Evolutionary conservation across 208 protist genomes (phyloP), one percentile per base, ranked within the genome.

Genomic region (Leishmania amazonensis): DNA sequence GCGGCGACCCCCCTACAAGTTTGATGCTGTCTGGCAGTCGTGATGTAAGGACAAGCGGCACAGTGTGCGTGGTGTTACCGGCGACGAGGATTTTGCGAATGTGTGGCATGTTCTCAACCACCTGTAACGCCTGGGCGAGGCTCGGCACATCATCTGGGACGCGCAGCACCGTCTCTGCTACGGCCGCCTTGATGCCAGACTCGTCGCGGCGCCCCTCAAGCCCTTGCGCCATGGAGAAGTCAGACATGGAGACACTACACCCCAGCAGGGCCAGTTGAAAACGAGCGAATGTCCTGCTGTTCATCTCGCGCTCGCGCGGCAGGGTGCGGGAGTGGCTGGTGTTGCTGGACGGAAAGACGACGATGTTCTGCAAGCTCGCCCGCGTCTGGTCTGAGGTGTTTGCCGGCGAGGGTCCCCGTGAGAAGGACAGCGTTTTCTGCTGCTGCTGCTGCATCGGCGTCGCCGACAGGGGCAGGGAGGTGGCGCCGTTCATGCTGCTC

Each of bases 51-150:
- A 85, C 83, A 11, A 97, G 78, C 38, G 91, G 83, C 24, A 60
- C 81, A 53, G 83, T 91, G 77, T 90, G 85, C 19, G 91, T 85
- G 9, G 87, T 89, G 76, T 86, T 89, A 42, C 85, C 81, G 21
- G 87, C 85, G 42, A 96, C 86, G 60, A 94, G 51, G 75, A 96
- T 89, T 75, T 92, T 92, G 28, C 90, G 89, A 9, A 96, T 81
- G 75, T 96, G 86, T 57, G 90, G 90, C 86, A 91, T 85, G 31
- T 24, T 72, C 57, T 79, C 65, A 24, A 90, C 89, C 58, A 81
- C 53, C 71, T 67, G 57, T 57, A 96, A 81, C 31, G 90, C 92
- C 40, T 84, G 64, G 38, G 71, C 78, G n/a, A 96, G 88, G 24
- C 53, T 91, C 49, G 85, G 60, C 68, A 90, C 90, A 64, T 96